These are phyloP conservation scores for Penicillium sp. DNA, from an alignment of 2,329 filamentous ascomycete genomes.

Conservation along the genomic window DNA sequence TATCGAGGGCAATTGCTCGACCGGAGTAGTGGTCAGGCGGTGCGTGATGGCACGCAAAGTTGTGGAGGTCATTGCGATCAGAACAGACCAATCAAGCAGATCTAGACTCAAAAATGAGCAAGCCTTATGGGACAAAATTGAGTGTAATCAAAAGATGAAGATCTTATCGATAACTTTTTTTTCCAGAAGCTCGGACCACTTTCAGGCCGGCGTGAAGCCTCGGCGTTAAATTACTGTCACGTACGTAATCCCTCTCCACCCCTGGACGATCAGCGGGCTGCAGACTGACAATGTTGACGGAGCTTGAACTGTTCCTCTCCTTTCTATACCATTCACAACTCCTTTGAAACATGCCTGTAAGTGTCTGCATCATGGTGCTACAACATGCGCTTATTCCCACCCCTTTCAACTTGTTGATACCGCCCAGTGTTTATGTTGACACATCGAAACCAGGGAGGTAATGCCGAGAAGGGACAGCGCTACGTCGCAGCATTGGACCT, in stretches of 20 bases:
- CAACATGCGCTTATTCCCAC: constrained; percentile 8
- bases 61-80: constrained; percentile 28
- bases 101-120: constrained; percentile 3
- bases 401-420: constrained; percentile 12
- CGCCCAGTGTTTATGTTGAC: constrained; percentile 20
- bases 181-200: constrained; percentile 30
- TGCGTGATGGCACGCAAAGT: constrained; percentile 45
- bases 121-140: neutral
- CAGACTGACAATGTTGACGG: constrained; percentile 9
- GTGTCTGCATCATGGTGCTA: constrained; percentile 8
- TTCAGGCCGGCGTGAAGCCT: constrained; percentile 21
- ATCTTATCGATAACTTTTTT: constrained; percentile 23
- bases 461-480: constrained; percentile 70
- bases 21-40: constrained; percentile 64
- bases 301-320: constrained; percentile 13
- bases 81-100: neutral
- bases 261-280: constrained; percentile 26
- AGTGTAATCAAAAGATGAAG: neutral
- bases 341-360: constrained; percentile 24
- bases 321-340: constrained; percentile 15
- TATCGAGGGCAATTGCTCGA: constrained; percentile 69
- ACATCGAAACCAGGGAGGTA: constrained; percentile 39
- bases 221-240: constrained; percentile 28
- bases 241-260: constrained; percentile 21
- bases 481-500: constrained; percentile 81